These are phyloP conservation scores for Paradendryphiella salina DNA, from an alignment of 2,329 filamentous ascomycete genomes.

Conservation along the genomic window DNA sequence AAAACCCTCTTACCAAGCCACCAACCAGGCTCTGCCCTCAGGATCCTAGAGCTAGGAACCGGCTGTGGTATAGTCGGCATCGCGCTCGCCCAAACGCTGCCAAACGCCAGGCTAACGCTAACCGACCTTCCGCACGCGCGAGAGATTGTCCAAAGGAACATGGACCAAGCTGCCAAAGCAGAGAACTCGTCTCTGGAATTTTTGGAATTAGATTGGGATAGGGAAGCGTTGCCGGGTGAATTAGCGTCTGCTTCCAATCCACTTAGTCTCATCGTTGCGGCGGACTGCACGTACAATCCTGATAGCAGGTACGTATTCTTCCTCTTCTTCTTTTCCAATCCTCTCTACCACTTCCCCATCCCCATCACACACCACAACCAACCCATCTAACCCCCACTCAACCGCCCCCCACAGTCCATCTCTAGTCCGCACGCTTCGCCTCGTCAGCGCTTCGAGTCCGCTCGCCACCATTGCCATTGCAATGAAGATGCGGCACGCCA, in stretches of 20 bases:
- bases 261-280: slow-evolving; percentile 65
- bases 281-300: slow-evolving; percentile 74
- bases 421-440: slow-evolving; percentile 61
- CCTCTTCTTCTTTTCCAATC: no score
- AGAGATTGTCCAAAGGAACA: slow-evolving; percentile 63
- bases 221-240: slow-evolving; percentile 49
- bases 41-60: slow-evolving; percentile 66
- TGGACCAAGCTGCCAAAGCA: slow-evolving; percentile 50
- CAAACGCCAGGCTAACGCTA: slow-evolving; percentile 59
- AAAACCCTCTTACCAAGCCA: slow-evolving; percentile 7
- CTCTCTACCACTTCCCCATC: background rate
- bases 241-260: slow-evolving; percentile 1
- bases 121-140: slow-evolving; percentile 68
- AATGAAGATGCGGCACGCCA: slow-evolving; percentile 69
- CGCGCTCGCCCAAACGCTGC: slow-evolving; percentile 59
- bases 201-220: slow-evolving; percentile 66
- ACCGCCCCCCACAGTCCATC: slow-evolving; percentile 53
- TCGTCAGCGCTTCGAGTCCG: slow-evolving; percentile 54
- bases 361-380: no score
- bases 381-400: background rate
- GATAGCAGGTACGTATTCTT: slow-evolving; percentile 54
- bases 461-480: slow-evolving; percentile 60
- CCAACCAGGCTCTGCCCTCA: slow-evolving; percentile 22
- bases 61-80: slow-evolving; percentile 70
- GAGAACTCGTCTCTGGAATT: slow-evolving; percentile 53